Evolutionary conservation across 1,284 basidiomycete genomes (phyloP), one percentile per base, ranked within the genome.

Genomic region (Naganishia cerealis): DNA sequence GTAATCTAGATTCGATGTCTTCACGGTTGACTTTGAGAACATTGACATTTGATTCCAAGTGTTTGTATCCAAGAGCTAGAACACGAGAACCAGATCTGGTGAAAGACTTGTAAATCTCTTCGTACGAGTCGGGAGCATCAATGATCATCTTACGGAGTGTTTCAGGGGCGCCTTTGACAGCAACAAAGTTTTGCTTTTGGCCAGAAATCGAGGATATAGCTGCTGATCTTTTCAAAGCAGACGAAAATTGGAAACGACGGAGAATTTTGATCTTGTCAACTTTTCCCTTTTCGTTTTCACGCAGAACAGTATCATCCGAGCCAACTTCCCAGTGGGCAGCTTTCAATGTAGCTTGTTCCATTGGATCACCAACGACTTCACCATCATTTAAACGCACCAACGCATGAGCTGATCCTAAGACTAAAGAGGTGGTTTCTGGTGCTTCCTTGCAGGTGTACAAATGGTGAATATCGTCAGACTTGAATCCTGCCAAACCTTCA

Each of bases 331-430:
- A 99, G 68, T 91, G 88, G 56, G 99, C 85, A 1, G 93, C 90
- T 72, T 94, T 91, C 18, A 99, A 83, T 0, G 95, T 95, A 0
- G 92, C 94, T 82, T 95, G 95, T 81, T 99, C 95, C 95, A 99
- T 99, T 0, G 96, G 95, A 78, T 99, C 96, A 16, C 95, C 96
- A 42, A 99, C 94, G 43, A 96, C 84, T 0, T 88, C 89, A 4
- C 93, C 95, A 75, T 85, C 85, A 57, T 97, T 93, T 43, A 99
- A 85, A 62, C 91, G 85, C 26, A 99, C 95, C 3, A 99, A 84
- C 0, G 96, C 94, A 76, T 99, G 96, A 0, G 96, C 94, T 8
- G 92, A 88, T 52, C 94, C 95, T 15, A 99, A 87, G 67, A 92
- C 92, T 0, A 92, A 83, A 2, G 88, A 91, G 0, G 95, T 97